phyloP scores from a whole-genome alignment of 2,329 filamentous ascomycete genomes.

The Aspergillus thermomutatus region DNA sequence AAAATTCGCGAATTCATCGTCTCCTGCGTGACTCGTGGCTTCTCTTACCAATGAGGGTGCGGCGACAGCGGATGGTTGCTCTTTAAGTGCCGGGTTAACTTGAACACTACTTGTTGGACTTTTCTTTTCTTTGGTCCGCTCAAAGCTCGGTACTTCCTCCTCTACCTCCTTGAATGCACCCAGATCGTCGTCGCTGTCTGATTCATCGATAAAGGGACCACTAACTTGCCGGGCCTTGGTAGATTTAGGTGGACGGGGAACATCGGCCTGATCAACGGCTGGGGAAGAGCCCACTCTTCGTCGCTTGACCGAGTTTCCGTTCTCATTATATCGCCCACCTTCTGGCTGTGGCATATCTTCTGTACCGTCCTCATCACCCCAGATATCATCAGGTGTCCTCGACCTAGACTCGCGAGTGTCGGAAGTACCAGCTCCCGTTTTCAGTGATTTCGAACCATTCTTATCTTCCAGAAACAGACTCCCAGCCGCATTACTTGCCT shows the following conservation, averaged over 20 bases:
- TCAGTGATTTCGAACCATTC: constrained; percentile 14
- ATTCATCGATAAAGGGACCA: constrained; percentile 44
- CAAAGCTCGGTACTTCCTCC: constrained; percentile 2
- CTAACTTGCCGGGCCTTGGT: constrained; percentile 17
- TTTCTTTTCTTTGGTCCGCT: background rate
- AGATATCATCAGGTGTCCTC: constrained; percentile 33
- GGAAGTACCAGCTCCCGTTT: background rate
- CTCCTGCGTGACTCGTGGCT: constrained; percentile 44
- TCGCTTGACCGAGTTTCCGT: constrained; percentile 29
- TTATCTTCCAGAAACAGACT: constrained; percentile 37
- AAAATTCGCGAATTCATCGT: constrained; percentile 52
- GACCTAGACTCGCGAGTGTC: constrained; percentile 15
- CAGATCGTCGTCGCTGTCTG: constrained; percentile 53
- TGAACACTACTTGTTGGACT: constrained; percentile 4
- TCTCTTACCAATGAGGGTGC: constrained; percentile 48
- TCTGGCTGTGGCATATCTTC: constrained; percentile 7
- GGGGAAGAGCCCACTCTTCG: constrained; percentile 26
- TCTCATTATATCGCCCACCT: constrained; percentile 31
- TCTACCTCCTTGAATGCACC: constrained; percentile 22
- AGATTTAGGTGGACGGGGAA: background rate
- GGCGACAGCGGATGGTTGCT: constrained; percentile 18
- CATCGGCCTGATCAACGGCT: background rate
- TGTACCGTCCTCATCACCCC: constrained; percentile 27
- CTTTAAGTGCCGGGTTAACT: constrained; percentile 6
- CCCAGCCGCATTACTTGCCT: constrained; percentile 12